These are phyloP conservation scores for Lactarius quietus DNA, from an alignment of 768 basidiomycete species.

Conservation along the genomic window DNA sequence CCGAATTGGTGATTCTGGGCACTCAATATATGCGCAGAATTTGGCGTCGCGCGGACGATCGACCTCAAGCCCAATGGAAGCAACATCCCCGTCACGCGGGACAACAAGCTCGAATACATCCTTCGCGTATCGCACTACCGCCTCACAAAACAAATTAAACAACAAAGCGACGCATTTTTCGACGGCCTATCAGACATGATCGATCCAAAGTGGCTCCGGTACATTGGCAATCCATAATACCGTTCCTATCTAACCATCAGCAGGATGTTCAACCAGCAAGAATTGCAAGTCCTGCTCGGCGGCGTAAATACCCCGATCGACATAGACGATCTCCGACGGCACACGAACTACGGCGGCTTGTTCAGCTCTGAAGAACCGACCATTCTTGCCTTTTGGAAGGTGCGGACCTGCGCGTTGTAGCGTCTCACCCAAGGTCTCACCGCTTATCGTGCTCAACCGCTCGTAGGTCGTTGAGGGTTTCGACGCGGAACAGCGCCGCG, in stretches of 20 bases:
- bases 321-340: conserved; percentile 67
- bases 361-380: conserved; percentile 69
- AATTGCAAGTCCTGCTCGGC: conserved; percentile 87
- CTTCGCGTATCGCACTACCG: conserved; percentile 85
- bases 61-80: conserved; percentile 82
- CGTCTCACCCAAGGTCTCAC: too few relatives aligned
- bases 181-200: conserved; percentile 91
- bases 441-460: too few relatives aligned
- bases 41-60: conserved; percentile 70
- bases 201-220: conserved; percentile 84
- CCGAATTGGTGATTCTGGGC: background rate
- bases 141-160: conserved; percentile 82
- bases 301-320: conserved; percentile 85
- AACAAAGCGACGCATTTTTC: conserved; percentile 84
- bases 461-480: conserved; percentile 71
- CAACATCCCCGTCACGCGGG: conserved; percentile 79
- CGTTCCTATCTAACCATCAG: background rate
- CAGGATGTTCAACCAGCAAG: conserved; percentile 97
- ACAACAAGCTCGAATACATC: conserved; percentile 89
- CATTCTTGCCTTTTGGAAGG: conserved; percentile 81
- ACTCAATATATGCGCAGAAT: conserved; percentile 49
- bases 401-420: too few relatives aligned
- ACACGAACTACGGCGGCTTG: conserved; percentile 82
- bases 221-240: conserved; percentile 13
- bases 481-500: conserved; percentile 71